A percentile compares a stretch with the other conserved stretches of the same genome.
Evolutionary conservation across 108 stramenopile genomes (phyloP).

Genomic region (Pseudonitzschia pungens): DNA sequence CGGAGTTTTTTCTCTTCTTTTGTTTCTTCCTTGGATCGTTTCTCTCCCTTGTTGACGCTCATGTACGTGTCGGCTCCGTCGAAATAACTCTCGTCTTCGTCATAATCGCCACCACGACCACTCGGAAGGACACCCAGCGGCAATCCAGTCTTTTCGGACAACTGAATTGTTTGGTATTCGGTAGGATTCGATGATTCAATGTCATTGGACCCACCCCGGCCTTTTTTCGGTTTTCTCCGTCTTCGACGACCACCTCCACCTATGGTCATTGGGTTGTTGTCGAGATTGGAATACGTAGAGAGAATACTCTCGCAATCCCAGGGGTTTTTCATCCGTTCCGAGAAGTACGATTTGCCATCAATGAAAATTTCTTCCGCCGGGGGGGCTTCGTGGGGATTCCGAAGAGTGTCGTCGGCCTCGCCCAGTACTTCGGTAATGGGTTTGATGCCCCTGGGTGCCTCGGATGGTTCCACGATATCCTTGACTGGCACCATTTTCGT

Average conservation of each 20-base stretch:
- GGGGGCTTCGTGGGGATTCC: constrained; percentile 64
- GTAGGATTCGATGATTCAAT: constrained; percentile 17
- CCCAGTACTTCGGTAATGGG: constrained; percentile 59
- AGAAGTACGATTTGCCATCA: constrained; percentile 86
- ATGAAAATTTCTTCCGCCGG: constrained; percentile 83
- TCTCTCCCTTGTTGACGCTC: constrained; percentile 85
- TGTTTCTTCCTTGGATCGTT: constrained; percentile 75
- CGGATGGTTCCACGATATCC: constrained; percentile 35
- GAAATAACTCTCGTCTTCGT: constrained; percentile 23
- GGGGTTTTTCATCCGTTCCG: constrained; percentile 69
- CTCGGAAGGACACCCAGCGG: constrained; percentile 75
- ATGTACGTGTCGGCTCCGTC: constrained; percentile 54
- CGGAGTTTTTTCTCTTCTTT: constrained; percentile 82
- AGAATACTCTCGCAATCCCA: constrained; percentile 98
- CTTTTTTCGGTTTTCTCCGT: constrained; percentile 52
- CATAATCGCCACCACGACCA: constrained; percentile 35
- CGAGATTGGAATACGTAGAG: constrained; percentile 95
- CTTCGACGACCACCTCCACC: constrained; percentile 41
- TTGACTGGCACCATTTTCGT: constrained; percentile 63
- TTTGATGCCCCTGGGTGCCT: constrained; percentile 37
- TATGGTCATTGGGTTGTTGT: constrained; percentile 93
- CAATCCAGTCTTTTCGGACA: constrained; percentile 90
- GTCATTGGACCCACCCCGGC: constrained; percentile 6
- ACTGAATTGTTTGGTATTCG: constrained; percentile 51
- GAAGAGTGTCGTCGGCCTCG: constrained; percentile 72